Base-by-base conservation (phyloP, 306 rosid genomes). In the Corylus avellana region DNA sequence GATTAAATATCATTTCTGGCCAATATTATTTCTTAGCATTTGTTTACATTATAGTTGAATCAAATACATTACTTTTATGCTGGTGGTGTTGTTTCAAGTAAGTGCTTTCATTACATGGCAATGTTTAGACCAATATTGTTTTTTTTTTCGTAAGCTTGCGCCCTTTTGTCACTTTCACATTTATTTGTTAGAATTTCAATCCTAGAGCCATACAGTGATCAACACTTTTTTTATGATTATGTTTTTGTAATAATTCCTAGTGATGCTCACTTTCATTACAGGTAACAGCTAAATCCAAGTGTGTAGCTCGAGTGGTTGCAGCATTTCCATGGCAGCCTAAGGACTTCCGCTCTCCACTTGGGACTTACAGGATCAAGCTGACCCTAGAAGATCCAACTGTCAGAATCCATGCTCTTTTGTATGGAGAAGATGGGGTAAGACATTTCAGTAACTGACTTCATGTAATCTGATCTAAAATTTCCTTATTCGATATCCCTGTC, bases 351-450 rank as follows among this genome's bases (percentile, higher is more conserved):
- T 76, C 84, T 57, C 75, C 85, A 64, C 10, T 2, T 62, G 91
- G 89, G 58, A 63, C 11, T 49, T 87, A 84, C 72, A 76, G 80
- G 73, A 68, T 92, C 71, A 87, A 82, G 78, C 79, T 95, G 68
- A 89, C 89, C 27, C 68, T 95, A 39, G 98, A 92, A 83, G 98
- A 95, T 72, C 82, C 97, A 55, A 91, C 98, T 0, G 88, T 94
- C 20, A 90, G 97, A 86, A 85, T 95, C 74, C 90, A 90, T 81
- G 97, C 92, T 37, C 62, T 46, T 14, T 84, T 91, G 14, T 63
- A 47, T n/a, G 89, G 47, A 0, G 83, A 91, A 53, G 97, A 92
- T 83, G 94, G 92, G 87, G 97, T 92, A 42, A 77, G 87, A 76
- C 29, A 63, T 14, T 49, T 46, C 9, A 20, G 59, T 70, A 10